Evolutionary conservation across 805 yeast species (phyloP), one percentile per base, ranked within the genome.

Genomic region (Wickerhamiella galacta): DNA sequence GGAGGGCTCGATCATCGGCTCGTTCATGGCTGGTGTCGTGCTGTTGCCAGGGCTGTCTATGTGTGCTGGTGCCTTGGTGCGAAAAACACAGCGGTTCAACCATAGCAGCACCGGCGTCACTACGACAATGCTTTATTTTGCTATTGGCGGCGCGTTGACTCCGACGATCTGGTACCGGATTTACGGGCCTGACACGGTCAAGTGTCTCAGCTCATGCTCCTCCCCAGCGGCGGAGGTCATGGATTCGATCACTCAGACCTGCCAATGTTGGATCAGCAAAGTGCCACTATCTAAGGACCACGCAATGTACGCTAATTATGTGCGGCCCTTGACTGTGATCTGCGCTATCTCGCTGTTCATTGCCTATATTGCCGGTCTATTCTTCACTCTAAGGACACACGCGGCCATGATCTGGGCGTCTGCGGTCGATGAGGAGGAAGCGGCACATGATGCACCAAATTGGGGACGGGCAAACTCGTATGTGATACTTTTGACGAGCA

Each of bases 61-160:
- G 98, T 82, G 95, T 55, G 93, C 94, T 14, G 98, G 98, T 40
- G 96, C 98, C 0, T 56, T 85, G 23, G 77, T 73, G 38, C 60
- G 95, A 35, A 90, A 90, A 49, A 87, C 96, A 0, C 98, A 87
- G 53, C 58, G 95, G 38, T 90, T 90, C 53, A 90, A 90, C 49
- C 96, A 98, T 1, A 72, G 87, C 27, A 77, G 93, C 35, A 96
- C 98, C 0, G 95, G 96, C 40, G 98, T 90, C 2, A 80, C 93
- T 4, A 83, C 95, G 0, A 90, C 98, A 2, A 81, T 90, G 94
- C 61, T 90, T 32, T 61, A 90, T 33, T 90, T 76, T 60, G 92
- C 95, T 3, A 70, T 82, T 58, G 70, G 83, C 31, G 90, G 80
- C 2, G 82, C 85, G 72, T 72, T 90, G 56, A 78, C 93, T 0